Conservation (phyloP, 2,329 filamentous ascomycete genomes). For the Neofusicoccum umdonicola region DNA sequence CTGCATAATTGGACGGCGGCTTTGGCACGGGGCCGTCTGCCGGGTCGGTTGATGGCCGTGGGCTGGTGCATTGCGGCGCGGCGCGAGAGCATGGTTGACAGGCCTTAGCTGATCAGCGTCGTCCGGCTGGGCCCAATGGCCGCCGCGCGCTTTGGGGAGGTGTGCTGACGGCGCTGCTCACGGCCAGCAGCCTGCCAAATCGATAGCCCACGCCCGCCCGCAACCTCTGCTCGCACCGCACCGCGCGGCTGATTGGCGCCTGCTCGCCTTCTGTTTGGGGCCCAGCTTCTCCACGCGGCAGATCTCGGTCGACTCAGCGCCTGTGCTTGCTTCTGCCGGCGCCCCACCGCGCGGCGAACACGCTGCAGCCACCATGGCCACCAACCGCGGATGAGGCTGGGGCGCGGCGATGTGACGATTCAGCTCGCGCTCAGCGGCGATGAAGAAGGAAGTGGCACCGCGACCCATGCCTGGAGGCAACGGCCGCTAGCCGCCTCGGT, state of each 20-base stretch:
- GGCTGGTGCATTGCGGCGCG: conserved; percentile 16
- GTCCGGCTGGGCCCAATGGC: background rate
- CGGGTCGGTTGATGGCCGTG: conserved; percentile 17
- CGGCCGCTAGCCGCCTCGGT: conserved; percentile 14
- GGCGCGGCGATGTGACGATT: conserved; percentile 5
- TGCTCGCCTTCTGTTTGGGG: conserved; percentile 13
- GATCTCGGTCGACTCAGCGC: conserved; percentile 5
- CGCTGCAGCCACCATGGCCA: conserved; percentile 7
- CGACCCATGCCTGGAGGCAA: conserved; percentile 1
- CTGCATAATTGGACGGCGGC: conserved; percentile 18
- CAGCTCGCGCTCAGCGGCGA: conserved; percentile 10
- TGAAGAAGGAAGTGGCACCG: conserved; percentile 16
- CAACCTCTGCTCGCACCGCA: background rate
- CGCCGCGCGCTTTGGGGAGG: background rate
- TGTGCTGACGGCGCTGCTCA: conserved; percentile 14
- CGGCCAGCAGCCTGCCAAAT: conserved; percentile 2
- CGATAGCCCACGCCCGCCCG: background rate
- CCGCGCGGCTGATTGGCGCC: background rate
- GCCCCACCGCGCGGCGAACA: conserved; percentile 6
- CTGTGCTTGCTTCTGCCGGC: conserved; percentile 4
- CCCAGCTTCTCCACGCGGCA: conserved; percentile 18
- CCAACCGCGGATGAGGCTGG: conserved; percentile 16
- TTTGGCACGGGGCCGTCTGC: conserved; percentile 17
- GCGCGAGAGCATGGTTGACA: conserved; percentile 16
- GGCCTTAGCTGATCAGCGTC: conserved; percentile 9